Evolutionary conservation across 768 basidiomycete species (phyloP).

Genomic region (Phanerodontia chrysosporium): DNA sequence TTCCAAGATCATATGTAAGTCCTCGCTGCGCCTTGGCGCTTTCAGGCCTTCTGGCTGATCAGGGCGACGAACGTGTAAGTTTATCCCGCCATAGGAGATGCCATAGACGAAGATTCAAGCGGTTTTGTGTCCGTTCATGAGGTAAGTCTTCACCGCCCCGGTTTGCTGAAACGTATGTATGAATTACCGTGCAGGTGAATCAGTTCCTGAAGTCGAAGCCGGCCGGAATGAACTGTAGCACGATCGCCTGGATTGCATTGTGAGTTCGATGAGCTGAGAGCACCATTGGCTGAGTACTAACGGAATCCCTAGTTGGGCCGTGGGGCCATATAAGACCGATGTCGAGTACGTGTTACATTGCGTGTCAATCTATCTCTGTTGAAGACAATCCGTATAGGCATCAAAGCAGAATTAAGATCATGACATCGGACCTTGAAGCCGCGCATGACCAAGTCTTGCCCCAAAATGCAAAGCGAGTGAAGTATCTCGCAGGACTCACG

Average conservation of each 20-base stretch:
- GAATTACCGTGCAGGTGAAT: constrained; percentile 6
- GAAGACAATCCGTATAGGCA: neutral
- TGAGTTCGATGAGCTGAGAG: constrained; percentile 1
- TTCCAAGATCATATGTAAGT: constrained; percentile 13
- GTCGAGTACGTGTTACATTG: constrained; percentile 15
- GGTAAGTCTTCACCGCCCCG: neutral
- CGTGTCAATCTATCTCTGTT: neutral
- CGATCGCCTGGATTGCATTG: constrained; percentile 21
- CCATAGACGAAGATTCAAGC: constrained; percentile 11
- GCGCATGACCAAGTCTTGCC: neutral
- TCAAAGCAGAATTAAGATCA: neutral
- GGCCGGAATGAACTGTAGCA: constrained; percentile 16
- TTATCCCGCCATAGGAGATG: constrained; percentile 11
- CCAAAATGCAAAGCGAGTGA: constrained; percentile 9
- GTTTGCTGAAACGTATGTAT: neutral
- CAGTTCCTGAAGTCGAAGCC: constrained; percentile 19
- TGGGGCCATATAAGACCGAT: constrained; percentile 25
- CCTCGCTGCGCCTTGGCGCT: neutral
- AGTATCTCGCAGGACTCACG: constrained; percentile 5
- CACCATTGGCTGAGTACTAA: neutral
- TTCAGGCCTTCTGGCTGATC: neutral
- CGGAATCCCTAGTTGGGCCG: constrained; percentile 21
- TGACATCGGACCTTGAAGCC: neutral
- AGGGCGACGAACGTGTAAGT: neutral
- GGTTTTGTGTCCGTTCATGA: constrained; percentile 13